Percentiles rank a stretch among this genome's conserved stretches.
These are phyloP conservation scores for Zymoseptoria ardabiliae DNA, from an alignment of 2,329 filamentous ascomycete genomes.

Conservation along the genomic window DNA sequence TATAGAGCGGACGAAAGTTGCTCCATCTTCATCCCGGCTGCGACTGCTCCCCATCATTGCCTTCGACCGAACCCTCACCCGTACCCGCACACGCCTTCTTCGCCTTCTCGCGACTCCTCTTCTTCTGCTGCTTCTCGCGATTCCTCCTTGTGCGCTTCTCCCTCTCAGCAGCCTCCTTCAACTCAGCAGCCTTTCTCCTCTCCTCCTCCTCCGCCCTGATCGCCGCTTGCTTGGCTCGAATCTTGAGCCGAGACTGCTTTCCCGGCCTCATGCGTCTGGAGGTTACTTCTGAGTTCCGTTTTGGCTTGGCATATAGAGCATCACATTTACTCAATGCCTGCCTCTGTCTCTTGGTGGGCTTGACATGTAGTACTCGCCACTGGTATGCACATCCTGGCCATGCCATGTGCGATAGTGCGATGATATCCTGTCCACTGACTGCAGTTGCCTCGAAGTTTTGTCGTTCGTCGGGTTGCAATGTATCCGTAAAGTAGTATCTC, in stretches of 20 bases:
- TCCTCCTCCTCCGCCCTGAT: slow-evolving; percentile 15
- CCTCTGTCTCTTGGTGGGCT: slow-evolving; percentile 10
- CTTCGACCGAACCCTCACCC: neutral
- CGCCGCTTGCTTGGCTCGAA: slow-evolving; percentile 20
- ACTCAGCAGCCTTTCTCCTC: neutral
- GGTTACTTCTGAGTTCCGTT: neutral
- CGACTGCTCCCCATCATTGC: neutral
- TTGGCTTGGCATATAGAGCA: slow-evolving; percentile 6
- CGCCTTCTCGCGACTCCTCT: slow-evolving; percentile 28
- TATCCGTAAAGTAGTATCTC: slow-evolving; percentile 16
- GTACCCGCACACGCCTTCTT: slow-evolving; percentile 20
- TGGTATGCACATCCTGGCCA: slow-evolving; percentile 16
- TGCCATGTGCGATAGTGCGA: slow-evolving; percentile 2
- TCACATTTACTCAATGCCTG: slow-evolving; percentile 1
- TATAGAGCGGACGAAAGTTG: neutral
- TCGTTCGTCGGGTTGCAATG: neutral
- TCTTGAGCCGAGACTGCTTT: slow-evolving; percentile 27
- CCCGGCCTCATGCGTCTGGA: slow-evolving; percentile 24
- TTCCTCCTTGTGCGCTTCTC: slow-evolving; percentile 30
- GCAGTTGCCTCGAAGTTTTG: slow-evolving; percentile 11
- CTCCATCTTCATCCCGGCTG: neutral
- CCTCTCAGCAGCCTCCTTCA: slow-evolving; percentile 24
- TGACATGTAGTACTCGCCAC: slow-evolving; percentile 18
- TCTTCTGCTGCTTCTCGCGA: slow-evolving; percentile 32
- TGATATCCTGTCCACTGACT: slow-evolving; percentile 13